A percentile compares a stretch with the other conserved stretches of the same genome.
Conservation (phyloP, 192 early-diverging fungal genomes). For the Kickxella alabastrina region DNA sequence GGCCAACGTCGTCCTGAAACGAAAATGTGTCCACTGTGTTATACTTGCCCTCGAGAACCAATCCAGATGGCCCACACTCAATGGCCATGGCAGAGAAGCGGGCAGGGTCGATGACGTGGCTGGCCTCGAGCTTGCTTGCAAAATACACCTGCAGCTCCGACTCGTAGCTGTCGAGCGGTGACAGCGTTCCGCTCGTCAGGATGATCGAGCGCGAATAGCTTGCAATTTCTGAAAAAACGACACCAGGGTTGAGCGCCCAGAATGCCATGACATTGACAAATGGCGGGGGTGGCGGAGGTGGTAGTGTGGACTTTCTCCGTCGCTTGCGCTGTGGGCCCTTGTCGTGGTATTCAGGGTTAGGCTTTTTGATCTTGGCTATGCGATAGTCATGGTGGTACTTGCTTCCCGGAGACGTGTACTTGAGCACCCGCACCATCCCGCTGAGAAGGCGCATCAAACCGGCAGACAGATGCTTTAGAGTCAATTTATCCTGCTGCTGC, state of each 20-base stretch:
- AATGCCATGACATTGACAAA: conserved; percentile 31
- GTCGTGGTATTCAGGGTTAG: neutral
- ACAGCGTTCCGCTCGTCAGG: conserved; percentile 65
- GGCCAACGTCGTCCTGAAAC: conserved; percentile 57
- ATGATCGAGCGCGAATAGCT: conserved; percentile 51
- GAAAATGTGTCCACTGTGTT: conserved; percentile 29
- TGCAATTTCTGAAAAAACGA: conserved; percentile 43
- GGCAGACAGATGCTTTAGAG: conserved; percentile 13
- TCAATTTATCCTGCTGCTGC: too few relatives aligned
- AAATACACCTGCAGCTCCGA: conserved; percentile 58
- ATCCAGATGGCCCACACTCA: conserved; percentile 45
- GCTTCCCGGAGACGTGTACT: neutral
- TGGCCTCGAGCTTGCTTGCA: conserved; percentile 53
- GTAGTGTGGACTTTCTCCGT: neutral
- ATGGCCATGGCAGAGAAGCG: conserved; percentile 61
- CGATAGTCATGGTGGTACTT: conserved; percentile 26
- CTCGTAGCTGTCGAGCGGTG: conserved; percentile 58
- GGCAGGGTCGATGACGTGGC: conserved; percentile 61
- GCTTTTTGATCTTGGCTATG: conserved; percentile 18
- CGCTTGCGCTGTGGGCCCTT: neutral
- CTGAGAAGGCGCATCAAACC: conserved; percentile 20
- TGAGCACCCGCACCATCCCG: conserved; percentile 27
- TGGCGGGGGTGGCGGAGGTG: neutral
- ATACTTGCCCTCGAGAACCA: conserved; percentile 47
- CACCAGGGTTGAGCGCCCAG: conserved; percentile 37